phyloP scores from a whole-genome alignment of 148 eudicot species.

The Rhododendron williamsianum region DNA sequence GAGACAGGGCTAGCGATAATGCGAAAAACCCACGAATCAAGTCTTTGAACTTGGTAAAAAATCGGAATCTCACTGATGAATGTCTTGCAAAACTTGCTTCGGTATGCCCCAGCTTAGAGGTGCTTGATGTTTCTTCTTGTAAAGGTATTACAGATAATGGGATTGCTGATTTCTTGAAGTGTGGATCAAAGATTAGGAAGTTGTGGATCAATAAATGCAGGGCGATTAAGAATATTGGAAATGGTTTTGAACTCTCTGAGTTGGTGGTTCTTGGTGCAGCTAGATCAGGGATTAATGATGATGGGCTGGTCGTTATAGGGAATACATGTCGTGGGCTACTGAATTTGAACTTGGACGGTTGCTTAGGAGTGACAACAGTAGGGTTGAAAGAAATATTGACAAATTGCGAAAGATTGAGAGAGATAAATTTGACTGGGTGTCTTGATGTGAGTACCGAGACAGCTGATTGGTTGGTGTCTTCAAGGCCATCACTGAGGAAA shows the following conservation, averaged over 20 bases:
- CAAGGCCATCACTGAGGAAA: too few relatives aligned
- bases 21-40: conserved; percentile 25
- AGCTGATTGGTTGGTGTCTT: too few relatives aligned
- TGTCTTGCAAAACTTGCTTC: conserved; percentile 39
- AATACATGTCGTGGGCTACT: conserved; percentile 41
- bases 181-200: conserved; percentile 33
- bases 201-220: conserved; percentile 46
- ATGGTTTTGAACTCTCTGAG: conserved; percentile 34
- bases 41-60: conserved; percentile 31
- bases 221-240: conserved; percentile 40
- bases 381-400: too few relatives aligned
- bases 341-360: conserved; percentile 44
- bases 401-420: too few relatives aligned
- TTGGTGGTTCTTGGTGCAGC: conserved; percentile 41
- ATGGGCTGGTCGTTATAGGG: conserved; percentile 40
- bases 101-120: conserved; percentile 51
- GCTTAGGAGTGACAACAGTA: conserved; percentile 32
- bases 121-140: conserved; percentile 46
- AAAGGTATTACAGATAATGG: conserved; percentile 35
- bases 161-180: conserved; percentile 35
- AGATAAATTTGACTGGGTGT: too few relatives aligned
- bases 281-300: conserved; percentile 42
- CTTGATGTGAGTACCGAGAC: too few relatives aligned
- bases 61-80: conserved; percentile 33
- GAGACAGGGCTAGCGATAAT: conserved; percentile 17